Base-by-base conservation (phyloP, 2,329 filamentous ascomycete species). In the Cladophialophora immunda region DNA sequence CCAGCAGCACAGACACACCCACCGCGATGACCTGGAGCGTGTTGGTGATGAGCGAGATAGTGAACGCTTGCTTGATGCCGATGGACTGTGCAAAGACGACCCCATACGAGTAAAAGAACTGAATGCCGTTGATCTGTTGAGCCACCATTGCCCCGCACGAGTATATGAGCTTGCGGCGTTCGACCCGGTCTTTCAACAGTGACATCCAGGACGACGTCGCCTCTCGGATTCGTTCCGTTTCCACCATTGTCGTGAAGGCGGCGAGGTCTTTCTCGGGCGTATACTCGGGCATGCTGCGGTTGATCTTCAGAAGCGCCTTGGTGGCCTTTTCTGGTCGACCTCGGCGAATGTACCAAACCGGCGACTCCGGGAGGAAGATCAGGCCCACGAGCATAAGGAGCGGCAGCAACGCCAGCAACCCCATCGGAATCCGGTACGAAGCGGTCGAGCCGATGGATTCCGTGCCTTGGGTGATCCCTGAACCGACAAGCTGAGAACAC, bases 131-230 rank as follows among this genome's bases (percentile, higher is more conserved):
- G 58, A 62, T 66, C 17, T 62, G 64, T 19, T 66, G 64, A 8
- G 64, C 64, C 17, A 66, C 54, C 58, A 66, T 57, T 15, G 64
- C 64, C 4, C 64, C 64, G 7, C 52, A 57, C 13, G 64, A 66
- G 64, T 62, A 66, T 3, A 84, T 73, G 13, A 83, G 73, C 72
- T 84, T 85, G 32, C 81, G 78, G 17, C 81, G 76, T 72, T 84
- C 82, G 36, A 83, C 74, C 0, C 81, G 82, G 47, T 84, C 81
- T 0, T 71, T 76, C 63, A 83, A 17, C 1, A 83, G 76, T 4
- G 78, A 75, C 11, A 65, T 55, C 82, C 81, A 84, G 5, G 75
- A 75, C 0, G 80, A 78, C 25, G 32, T 58, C 9, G 58, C 53
- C 29, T 57, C 53, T 27, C 60, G 52, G 17, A 56, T 17, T 34